These are phyloP conservation scores for Smittium culicis DNA, from an alignment of 371 early-diverging fungal genomes.

Conservation along the genomic window DNA sequence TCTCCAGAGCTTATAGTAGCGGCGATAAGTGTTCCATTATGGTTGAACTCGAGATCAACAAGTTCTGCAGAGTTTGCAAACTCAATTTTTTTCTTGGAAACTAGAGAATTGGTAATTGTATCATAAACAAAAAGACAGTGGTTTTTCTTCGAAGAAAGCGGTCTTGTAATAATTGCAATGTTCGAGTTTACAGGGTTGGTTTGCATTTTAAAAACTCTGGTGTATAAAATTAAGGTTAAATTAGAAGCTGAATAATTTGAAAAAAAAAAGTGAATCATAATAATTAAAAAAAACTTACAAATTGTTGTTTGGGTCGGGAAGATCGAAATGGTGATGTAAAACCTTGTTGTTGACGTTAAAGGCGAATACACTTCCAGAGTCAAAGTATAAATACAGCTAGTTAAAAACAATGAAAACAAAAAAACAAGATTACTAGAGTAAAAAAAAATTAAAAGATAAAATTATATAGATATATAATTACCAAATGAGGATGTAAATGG, in stretches of 20 bases:
- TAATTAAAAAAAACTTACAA: background rate
- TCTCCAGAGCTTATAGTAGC: conserved; percentile 20
- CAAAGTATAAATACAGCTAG: conserved; percentile 25
- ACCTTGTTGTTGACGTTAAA: conserved; percentile 26
- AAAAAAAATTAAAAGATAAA: background rate
- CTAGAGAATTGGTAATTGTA: background rate
- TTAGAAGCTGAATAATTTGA: too few relatives aligned
- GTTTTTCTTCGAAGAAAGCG: conserved; percentile 2
- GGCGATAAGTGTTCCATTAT: conserved; percentile 26
- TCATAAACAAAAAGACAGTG: background rate
- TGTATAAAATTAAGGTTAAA: background rate
- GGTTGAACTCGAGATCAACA: conserved; percentile 25
- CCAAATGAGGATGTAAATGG: conserved; percentile 23
- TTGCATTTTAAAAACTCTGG: background rate
- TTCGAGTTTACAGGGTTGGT: background rate
- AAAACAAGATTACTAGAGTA: background rate
- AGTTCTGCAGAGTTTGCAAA: conserved; percentile 12
- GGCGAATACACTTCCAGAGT: conserved; percentile 24
- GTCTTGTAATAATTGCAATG: background rate
- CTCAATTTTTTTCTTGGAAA: background rate
- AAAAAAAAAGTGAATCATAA: background rate
- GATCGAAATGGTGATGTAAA: conserved; percentile 20
- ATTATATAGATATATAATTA: background rate
- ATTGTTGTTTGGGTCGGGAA: background rate
- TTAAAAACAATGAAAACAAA: background rate